Evolutionary conservation across 2,329 filamentous ascomycete species (phyloP), one percentile per base, ranked within the genome.

Genomic region (Ophiocordyceps sinensis): DNA sequence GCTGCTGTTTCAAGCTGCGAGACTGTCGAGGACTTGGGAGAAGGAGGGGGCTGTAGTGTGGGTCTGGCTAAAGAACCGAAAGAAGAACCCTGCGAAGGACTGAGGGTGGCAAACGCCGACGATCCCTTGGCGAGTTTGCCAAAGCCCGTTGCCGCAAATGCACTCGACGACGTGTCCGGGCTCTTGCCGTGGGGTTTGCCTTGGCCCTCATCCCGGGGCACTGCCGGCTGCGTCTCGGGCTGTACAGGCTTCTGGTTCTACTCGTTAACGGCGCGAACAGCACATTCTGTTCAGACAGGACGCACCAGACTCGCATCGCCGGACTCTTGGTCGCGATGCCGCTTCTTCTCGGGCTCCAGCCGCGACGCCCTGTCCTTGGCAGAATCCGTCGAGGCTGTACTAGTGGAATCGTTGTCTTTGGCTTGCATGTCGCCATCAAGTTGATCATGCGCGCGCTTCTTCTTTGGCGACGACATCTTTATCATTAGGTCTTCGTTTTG

Each of bases 141-240:
- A 53, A 87, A 78, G 15, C 72, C 75, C 3, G 82, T 87, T 38
- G 68, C 69, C 19, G 76, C 75, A 56, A 87, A 87, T 6, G 79
- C 75, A 10, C 73, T 73, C 12, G 67, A 46, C 7, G 80, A 76
- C 15, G 75, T 71, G 40, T 57, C 54, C 30, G 48, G 44, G 28
- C 48, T 36, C 39, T 55, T 51, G 42, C 45, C 39, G 19, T 49
- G 41, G 15, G 53, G 49, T 37, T 50, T 51, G 45, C 41, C 46
- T 30, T 26, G 3, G 9, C 23, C 23, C 3, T 26, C 23, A 26
- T 7, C 23, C 6, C 9, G 23, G 3, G 23, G 23, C 23, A 26
- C 23, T 9, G 23, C 23, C 23, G 23, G 23, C 23, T 26, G 23
- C 23, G 23, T 5, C 23, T 26, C 23, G 9, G 23, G 23, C 23